Base-by-base conservation (phyloP, 345 rosid species). In the Stellera chamaejasme region DNA sequence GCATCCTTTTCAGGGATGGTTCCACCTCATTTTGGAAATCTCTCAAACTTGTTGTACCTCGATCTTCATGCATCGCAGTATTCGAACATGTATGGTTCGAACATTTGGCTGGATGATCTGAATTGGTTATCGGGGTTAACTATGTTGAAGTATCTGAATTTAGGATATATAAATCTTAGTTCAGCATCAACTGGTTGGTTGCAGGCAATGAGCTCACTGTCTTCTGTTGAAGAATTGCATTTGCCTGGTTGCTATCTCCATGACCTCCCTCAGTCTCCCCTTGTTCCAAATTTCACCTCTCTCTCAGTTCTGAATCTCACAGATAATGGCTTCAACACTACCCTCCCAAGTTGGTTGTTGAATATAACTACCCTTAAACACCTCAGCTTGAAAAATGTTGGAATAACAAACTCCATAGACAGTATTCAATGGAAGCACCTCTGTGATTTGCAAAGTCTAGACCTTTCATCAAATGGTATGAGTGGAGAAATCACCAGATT, bases 141-240 rank as follows among this genome's bases (percentile, higher is more conserved):
- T 59, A 11, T 23, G 1, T 57, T 46, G 42, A 45, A n/a, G 32
- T 14, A 57, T 11, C 45, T 28, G 32, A 48, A 68, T 46, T 42
- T 76, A 27, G 74, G 55, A 11, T 4, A 26, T 32, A 52, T 56
- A 3, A 53, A 72, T 19, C 71, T 75, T 0, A 59, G 59, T 46
- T 43, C 54, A 13, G 62, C 52, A 9, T 16, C 39, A 48, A 51
- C 32, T 15, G 13, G 55, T 13, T 76, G 81, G 80, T 52, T 63
- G 15, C 43, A 64, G 9, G 53, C 61, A 11, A 3, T 60, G 16
- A 73, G 67, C 45, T 59, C 62, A 66, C 68, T 76, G 52, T 69
- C 77, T 52, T 73, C 75, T 1, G 62, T 79, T 10, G 13, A 19
- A 6, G 69, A 79, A 57, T 48, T 76, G 67, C 45, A 56, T 53